These are phyloP conservation scores for Eustoma russellianum DNA, from an alignment of 257 asterid genomes.

Conservation along the genomic window DNA sequence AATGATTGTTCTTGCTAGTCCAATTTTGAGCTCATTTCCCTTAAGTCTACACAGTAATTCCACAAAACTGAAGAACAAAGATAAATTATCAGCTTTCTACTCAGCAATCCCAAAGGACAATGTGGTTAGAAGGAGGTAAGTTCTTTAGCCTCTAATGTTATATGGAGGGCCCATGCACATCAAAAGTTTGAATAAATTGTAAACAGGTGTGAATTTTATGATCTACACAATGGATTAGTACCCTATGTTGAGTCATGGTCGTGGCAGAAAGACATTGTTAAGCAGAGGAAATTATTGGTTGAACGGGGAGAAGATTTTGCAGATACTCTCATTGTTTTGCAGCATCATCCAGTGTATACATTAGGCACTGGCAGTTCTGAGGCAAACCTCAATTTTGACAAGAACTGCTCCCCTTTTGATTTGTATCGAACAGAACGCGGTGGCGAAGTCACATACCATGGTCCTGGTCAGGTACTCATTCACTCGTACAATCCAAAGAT, in stretches of 20 bases:
- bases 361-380: conserved; percentile 76
- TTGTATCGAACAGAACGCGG: conserved; percentile 79
- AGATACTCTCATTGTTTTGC: conserved; percentile 64
- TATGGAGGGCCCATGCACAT: neutral
- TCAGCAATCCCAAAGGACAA: conserved; percentile 3
- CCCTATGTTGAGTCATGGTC: conserved; percentile 82
- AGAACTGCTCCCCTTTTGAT: conserved; percentile 46
- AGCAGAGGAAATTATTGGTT: conserved; percentile 32
- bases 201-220: conserved; percentile 50
- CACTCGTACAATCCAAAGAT: neutral
- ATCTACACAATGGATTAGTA: conserved; percentile 53
- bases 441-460: conserved; percentile 96
- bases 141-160: neutral
- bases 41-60: conserved; percentile 6
- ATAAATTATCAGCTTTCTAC: conserved; percentile 1
- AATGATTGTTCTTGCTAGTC: conserved; percentile 1
- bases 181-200: neutral
- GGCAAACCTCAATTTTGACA: conserved; percentile 53
- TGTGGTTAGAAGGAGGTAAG: conserved; percentile 32
- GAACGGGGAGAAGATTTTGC: conserved; percentile 40
- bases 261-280: conserved; percentile 72
- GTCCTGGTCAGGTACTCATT: conserved; percentile 83
- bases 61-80: conserved; percentile 4
- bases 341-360: conserved; percentile 85
- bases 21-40: conserved; percentile 10